Conservation (phyloP, 805 yeast species). For the Torulaspora microellipsoides region DNA sequence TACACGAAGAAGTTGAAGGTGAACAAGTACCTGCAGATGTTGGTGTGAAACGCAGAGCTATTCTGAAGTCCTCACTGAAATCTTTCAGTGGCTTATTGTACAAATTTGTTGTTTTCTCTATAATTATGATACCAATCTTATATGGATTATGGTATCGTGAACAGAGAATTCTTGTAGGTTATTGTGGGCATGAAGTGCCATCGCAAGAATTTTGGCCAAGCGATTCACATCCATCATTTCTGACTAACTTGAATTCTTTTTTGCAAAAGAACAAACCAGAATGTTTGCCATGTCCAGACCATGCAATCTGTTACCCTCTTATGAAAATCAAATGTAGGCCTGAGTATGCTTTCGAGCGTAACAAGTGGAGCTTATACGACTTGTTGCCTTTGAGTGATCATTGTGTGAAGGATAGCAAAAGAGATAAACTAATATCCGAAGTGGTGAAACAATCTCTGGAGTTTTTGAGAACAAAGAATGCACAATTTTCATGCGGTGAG, state of each 20-base stretch:
- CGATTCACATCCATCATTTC: background rate
- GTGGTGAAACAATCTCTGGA: constrained; percentile 64
- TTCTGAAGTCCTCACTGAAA: background rate
- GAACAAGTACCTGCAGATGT: background rate
- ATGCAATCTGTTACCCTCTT: constrained; percentile 66
- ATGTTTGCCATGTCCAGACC: constrained; percentile 76
- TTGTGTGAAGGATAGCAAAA: constrained; percentile 72
- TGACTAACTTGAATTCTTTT: constrained; percentile 38
- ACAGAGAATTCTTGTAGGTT: constrained; percentile 60
- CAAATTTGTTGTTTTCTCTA: constrained; percentile 34
- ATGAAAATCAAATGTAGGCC: constrained; percentile 64
- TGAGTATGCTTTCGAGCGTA: constrained; percentile 49
- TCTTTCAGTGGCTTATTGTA: constrained; percentile 13
- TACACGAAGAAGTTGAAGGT: constrained; percentile 1
- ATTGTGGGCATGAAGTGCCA: constrained; percentile 60
- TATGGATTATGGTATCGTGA: constrained; percentile 60
- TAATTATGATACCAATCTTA: constrained; percentile 37
- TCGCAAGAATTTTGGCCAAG: constrained; percentile 1
- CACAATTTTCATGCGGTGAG: constrained; percentile 56
- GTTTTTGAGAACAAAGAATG: constrained; percentile 63
- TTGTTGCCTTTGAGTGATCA: constrained; percentile 54
- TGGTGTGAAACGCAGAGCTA: background rate
- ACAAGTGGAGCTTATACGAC: constrained; percentile 40
- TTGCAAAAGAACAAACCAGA: constrained; percentile 50
- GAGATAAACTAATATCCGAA: constrained; percentile 59